Evolutionary conservation across 2,329 filamentous ascomycete genomes (phyloP).

Genomic region (Ceratocystis smalleyi): DNA sequence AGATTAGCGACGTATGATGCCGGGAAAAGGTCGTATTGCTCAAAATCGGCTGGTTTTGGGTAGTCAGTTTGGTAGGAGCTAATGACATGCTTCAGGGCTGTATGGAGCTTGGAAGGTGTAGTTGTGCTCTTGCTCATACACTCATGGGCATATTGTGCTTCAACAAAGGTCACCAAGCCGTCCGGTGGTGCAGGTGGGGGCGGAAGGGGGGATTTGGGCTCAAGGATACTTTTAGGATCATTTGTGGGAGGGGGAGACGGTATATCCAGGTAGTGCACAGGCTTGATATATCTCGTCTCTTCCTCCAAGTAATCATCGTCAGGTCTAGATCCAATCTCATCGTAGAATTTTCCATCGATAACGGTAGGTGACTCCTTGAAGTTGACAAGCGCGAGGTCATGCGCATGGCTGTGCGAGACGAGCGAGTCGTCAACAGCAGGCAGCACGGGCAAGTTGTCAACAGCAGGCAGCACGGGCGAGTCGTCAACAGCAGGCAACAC

Average conservation of each 20-base stretch:
- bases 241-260: not conserved
- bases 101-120: not conserved
- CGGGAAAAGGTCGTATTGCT: not conserved
- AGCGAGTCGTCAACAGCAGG: not conserved
- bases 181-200: not conserved
- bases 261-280: not conserved
- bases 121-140: not conserved
- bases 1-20: not conserved
- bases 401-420: not conserved
- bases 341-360: not conserved
- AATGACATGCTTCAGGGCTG: not conserved
- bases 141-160: not conserved
- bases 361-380: not conserved
- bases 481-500: not conserved
- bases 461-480: not conserved
- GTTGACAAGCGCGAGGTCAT: not conserved
- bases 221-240: not conserved
- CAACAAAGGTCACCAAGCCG: not conserved
- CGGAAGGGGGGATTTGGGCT: not conserved
- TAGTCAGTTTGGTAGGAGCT: not conserved
- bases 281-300: not conserved
- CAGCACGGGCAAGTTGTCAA: not conserved
- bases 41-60: not conserved
- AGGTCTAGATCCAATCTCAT: not conserved
- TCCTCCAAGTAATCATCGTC: not conserved